Percentiles rank a stretch among this genome's conserved stretches.
These are phyloP conservation scores for Colletotrichum tofieldiae DNA, from an alignment of 2,329 filamentous ascomycete genomes.

Conservation along the genomic window DNA sequence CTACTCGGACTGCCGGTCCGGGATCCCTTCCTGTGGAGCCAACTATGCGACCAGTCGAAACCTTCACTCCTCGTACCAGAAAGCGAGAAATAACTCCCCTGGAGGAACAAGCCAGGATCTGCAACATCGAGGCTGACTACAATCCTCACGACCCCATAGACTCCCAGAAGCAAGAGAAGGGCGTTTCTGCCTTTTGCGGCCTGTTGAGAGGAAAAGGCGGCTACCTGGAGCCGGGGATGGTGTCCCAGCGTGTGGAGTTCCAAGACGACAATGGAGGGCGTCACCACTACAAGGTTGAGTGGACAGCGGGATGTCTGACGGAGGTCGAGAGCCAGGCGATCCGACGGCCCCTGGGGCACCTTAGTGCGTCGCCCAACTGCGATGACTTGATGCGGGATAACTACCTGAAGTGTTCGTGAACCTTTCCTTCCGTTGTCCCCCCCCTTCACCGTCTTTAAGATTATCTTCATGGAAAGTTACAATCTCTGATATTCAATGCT, in stretches of 20 bases:
- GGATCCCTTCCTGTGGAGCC: background rate
- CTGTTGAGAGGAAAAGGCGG: background rate
- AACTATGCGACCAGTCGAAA: background rate
- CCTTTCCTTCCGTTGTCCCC: background rate
- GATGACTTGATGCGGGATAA: slow-evolving; percentile 5
- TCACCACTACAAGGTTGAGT: slow-evolving; percentile 5
- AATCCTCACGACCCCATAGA: slow-evolving; percentile 2
- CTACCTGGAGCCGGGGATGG: background rate
- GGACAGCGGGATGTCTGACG: background rate
- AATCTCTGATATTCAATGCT: background rate
- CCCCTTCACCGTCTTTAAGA: too few species aligned
- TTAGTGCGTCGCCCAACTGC: background rate
- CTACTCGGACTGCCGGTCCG: background rate
- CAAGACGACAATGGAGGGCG: background rate
- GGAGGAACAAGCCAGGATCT: background rate
- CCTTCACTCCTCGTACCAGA: too few species aligned
- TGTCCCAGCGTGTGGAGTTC: slow-evolving; percentile 5
- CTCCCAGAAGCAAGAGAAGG: slow-evolving; percentile 6
- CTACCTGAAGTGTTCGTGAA: background rate
- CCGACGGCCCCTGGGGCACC: background rate
- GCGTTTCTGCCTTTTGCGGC: background rate
- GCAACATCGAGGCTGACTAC: slow-evolving; percentile 3
- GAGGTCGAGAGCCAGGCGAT: background rate
- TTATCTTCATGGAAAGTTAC: too few species aligned
- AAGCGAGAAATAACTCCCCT: background rate